These are phyloP conservation scores for Piloderma croceum DNA, from an alignment of 768 basidiomycete genomes.

Conservation along the genomic window DNA sequence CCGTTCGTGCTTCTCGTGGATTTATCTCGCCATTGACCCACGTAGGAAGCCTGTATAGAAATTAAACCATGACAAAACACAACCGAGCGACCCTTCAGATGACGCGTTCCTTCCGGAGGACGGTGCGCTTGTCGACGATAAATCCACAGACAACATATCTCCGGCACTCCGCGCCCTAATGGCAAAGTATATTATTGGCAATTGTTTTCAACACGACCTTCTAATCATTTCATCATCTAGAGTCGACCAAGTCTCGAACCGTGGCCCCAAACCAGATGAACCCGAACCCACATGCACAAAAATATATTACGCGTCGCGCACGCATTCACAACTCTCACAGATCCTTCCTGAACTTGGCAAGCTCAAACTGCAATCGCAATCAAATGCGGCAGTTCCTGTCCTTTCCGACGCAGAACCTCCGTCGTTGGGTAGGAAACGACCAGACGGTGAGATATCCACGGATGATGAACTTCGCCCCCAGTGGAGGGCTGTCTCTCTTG, in stretches of 20 bases:
- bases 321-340: slow-evolving; percentile 93
- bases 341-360: slow-evolving; percentile 78
- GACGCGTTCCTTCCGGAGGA: slow-evolving; percentile 69
- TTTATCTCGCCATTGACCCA: too few relatives aligned
- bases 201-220: neutral
- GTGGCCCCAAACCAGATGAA: slow-evolving; percentile 23
- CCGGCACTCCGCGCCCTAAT: slow-evolving; percentile 76
- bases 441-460: slow-evolving; percentile 24
- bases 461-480: slow-evolving; percentile 17
- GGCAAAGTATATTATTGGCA: slow-evolving; percentile 50
- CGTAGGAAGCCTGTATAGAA: too few relatives aligned
- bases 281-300: slow-evolving; percentile 63
- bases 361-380: slow-evolving; percentile 46
- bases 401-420: slow-evolving; percentile 11
- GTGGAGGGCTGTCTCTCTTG: slow-evolving; percentile 75
- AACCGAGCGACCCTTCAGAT: too few relatives aligned
- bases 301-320: slow-evolving; percentile 92
- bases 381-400: slow-evolving; percentile 7
- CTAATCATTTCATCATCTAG: slow-evolving; percentile 14
- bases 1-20: too few relatives aligned
- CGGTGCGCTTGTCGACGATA: slow-evolving; percentile 24
- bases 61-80: too few relatives aligned
- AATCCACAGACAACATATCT: slow-evolving; percentile 69
- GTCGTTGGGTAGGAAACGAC: slow-evolving; percentile 15
- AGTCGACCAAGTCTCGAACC: slow-evolving; percentile 27